These are phyloP conservation scores for Psophocarpus tetragonolobus DNA, from an alignment of 306 rosid genomes.

Conservation along the genomic window DNA sequence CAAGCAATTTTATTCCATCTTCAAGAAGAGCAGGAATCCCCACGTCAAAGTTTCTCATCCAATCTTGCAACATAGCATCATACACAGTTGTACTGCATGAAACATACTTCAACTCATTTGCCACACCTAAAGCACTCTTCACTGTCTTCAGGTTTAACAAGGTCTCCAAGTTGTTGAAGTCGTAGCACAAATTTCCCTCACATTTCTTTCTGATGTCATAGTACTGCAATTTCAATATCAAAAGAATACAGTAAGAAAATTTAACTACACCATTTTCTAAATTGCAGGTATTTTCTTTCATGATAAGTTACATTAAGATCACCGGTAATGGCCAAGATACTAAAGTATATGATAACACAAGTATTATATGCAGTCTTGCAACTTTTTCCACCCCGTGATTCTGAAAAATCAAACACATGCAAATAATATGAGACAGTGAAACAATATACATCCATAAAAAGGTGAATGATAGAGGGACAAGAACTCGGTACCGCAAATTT, in stretches of 20 bases:
- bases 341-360: not conserved
- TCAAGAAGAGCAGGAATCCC: slow-evolving; percentile 54
- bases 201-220: slow-evolving; percentile 84
- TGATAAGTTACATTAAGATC: slow-evolving; percentile 55
- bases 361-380: not conserved
- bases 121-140: not conserved
- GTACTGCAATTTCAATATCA: slow-evolving; percentile 51
- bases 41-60: slow-evolving; percentile 49
- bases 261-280: no score
- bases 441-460: not conserved
- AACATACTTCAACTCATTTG: not conserved
- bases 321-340: not conserved
- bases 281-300: not conserved
- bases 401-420: slow-evolving; percentile 31
- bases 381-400: not conserved
- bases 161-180: not conserved
- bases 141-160: not conserved
- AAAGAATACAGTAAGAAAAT: not conserved
- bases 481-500: not conserved
- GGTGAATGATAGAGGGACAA: not conserved
- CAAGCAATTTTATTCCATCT: not conserved
- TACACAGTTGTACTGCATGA: not conserved
- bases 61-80: not conserved
- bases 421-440: not conserved
- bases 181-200: slow-evolving; percentile 24